Base-by-base conservation (phyloP, 2,329 filamentous ascomycete genomes). In the Chlorencoelia australis region DNA sequence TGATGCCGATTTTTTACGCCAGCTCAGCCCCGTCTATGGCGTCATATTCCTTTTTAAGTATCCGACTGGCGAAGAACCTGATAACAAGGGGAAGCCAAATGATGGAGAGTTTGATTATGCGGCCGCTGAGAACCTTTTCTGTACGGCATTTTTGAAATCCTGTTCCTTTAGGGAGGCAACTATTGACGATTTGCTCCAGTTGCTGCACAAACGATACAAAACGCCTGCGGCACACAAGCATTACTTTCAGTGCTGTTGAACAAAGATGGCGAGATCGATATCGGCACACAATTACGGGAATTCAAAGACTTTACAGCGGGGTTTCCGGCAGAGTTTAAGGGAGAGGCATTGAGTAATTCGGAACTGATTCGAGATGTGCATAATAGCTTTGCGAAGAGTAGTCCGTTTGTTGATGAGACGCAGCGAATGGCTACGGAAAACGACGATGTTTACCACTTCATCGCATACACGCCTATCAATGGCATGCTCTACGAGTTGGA, bases 31-130 rank as follows among this genome's bases (percentile, higher is more conserved):
- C 13, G 71, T 94, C 35, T 93, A 94, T 65, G 91, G 91, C 54
- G 86, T 98, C 49, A 95, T 98, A 56, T 98, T 98, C 64, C 84
- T 98, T 59, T 98, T 98, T 78, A 96, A 95, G 66, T 98, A 84
- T 63, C 84, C 75, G 33, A 87, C 77, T 43, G 78, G 82, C 56
- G 67, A 73, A 61, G 42, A 73, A 67, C 51, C 80, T 68, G 65
- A 75, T 65, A 24, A 61, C 60, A 43, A 63, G 31, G 55, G 53
- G 25, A 61, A 70, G 27, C 87, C 88, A 0, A 73, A 77, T 46
- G 88, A 96, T 59, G 91, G 91, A 43, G 68, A 65, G 21, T 94
- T 85, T 60, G 87, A 95, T 64, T 67, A 76, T 49, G 69, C 68
- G 11, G 85, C 86, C 10, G 68, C 82, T 13, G 78, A 86, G 44